Percentiles rank a stretch among this genome's conserved stretches.
Conservation (phyloP, 805 yeast genomes). For the Debaryomyces prosopidis region DNA sequence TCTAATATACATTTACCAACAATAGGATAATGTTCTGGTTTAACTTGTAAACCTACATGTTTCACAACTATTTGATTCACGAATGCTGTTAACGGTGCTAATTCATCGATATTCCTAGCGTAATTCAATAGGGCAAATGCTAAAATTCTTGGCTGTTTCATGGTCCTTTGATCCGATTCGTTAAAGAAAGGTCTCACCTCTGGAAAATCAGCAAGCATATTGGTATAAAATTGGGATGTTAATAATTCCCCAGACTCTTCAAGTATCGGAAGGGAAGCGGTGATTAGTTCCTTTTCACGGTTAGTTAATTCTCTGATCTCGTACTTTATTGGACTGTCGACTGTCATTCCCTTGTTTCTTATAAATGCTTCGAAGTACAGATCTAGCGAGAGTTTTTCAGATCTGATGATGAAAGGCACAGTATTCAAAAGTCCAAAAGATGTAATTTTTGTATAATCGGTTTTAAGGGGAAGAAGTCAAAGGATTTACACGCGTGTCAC, state of each 20-base stretch:
- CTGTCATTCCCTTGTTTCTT: not conserved
- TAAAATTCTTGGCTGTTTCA: slow-evolving; percentile 61
- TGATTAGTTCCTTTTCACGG: slow-evolving; percentile 33
- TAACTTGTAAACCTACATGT: slow-evolving; percentile 64
- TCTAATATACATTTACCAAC: slow-evolving; percentile 60
- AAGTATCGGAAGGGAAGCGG: slow-evolving; percentile 55
- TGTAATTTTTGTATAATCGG: no score
- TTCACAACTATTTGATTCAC: slow-evolving; percentile 63
- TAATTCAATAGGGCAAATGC: slow-evolving; percentile 63
- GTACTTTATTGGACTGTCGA: slow-evolving; percentile 22
- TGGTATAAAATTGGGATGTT: slow-evolving; percentile 54
- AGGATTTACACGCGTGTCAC: no score
- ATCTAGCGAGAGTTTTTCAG: no score
- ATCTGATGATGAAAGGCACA: no score
- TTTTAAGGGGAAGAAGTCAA: no score
- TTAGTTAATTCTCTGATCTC: slow-evolving; percentile 27
- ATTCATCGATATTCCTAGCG: slow-evolving; percentile 61
- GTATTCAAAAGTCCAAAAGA: no score
- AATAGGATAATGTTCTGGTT: slow-evolving; percentile 64
- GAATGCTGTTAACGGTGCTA: slow-evolving; percentile 51
- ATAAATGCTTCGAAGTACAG: no score
- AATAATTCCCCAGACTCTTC: slow-evolving; percentile 55
- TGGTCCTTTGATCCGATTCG: slow-evolving; percentile 52
- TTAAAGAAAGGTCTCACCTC: slow-evolving; percentile 64
- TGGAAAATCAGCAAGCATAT: slow-evolving; percentile 54